Conservation (phyloP, 2,329 filamentous ascomycete genomes). For the Anthostomella pinea region DNA sequence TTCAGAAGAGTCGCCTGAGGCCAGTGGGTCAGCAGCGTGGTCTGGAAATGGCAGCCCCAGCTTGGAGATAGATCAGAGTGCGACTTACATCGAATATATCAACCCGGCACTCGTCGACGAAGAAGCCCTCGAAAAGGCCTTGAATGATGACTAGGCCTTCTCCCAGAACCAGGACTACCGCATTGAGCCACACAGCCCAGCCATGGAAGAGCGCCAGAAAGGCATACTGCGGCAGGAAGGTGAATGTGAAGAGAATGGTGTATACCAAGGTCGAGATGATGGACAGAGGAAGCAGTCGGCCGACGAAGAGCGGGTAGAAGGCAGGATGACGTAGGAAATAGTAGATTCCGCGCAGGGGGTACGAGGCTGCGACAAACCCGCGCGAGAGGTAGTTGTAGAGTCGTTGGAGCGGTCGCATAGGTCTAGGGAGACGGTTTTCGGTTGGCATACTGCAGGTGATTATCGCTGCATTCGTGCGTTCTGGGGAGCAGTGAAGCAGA, state of each 20-base stretch:
- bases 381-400: constrained; percentile 42
- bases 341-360: constrained; percentile 69
- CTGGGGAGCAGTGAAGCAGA: too few species aligned
- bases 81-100: constrained; percentile 76
- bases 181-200: constrained; percentile 84
- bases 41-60: too few species aligned
- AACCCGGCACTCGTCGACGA: constrained; percentile 75
- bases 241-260: constrained; percentile 79
- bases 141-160: constrained; percentile 71
- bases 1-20: constrained; percentile 69
- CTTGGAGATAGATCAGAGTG: too few species aligned
- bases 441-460: constrained; percentile 19
- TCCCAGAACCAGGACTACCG: constrained; percentile 81
- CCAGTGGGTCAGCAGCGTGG: constrained; percentile 11
- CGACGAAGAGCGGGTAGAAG: constrained; percentile 76
- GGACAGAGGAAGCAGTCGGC: constrained; percentile 75
- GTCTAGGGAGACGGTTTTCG: constrained; percentile 14
- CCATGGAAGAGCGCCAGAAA: constrained; percentile 89
- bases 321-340: constrained; percentile 77
- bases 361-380: constrained; percentile 47
- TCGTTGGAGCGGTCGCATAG: constrained; percentile 30
- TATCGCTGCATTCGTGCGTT: too few species aligned
- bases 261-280: constrained; percentile 82
- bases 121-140: constrained; percentile 73
- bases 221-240: constrained; percentile 84